Evolutionary conservation across 1,284 basidiomycete genomes (phyloP).

Genomic region (Athelia sp.): DNA sequence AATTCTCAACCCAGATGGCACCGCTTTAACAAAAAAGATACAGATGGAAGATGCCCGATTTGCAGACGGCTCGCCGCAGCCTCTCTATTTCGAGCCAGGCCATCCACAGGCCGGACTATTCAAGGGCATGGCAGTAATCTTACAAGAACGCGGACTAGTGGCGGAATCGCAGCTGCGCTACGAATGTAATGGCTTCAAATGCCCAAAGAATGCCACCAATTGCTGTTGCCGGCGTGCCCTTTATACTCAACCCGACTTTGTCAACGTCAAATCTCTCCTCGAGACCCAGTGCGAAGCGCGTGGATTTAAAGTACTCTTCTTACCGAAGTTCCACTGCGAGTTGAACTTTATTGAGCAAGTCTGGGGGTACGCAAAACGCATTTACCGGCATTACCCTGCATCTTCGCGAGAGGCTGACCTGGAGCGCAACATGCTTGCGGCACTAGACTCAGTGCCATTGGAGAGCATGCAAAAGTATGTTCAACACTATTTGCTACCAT

Average conservation of each 20-base stretch:
- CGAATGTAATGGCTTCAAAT: slow-evolving; percentile 20
- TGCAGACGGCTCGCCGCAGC: slow-evolving; percentile 13
- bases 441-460: background rate
- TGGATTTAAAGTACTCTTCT: background rate
- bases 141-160: slow-evolving; percentile 17
- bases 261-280: too few species aligned
- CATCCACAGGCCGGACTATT: slow-evolving; percentile 13
- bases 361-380: too few species aligned
- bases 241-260: slow-evolving; percentile 23
- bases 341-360: too few species aligned
- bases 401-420: background rate
- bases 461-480: background rate
- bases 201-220: slow-evolving; percentile 7
- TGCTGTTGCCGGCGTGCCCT: slow-evolving; percentile 23
- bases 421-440: background rate
- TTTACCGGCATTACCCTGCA: background rate
- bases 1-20: slow-evolving; percentile 7
- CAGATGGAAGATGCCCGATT: slow-evolving; percentile 10
- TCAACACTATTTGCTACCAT: too few species aligned
- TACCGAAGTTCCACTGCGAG: too few species aligned
- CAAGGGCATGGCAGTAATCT: slow-evolving; percentile 21
- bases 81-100: slow-evolving; percentile 15
- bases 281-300: background rate
- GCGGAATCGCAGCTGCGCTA: slow-evolving; percentile 7
- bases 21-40: slow-evolving; percentile 5